A percentile compares a stretch with the other conserved stretches of the same genome.
Conservation (phyloP, 352 stramenopile species). For the Elongisporangium prolatum region DNA sequence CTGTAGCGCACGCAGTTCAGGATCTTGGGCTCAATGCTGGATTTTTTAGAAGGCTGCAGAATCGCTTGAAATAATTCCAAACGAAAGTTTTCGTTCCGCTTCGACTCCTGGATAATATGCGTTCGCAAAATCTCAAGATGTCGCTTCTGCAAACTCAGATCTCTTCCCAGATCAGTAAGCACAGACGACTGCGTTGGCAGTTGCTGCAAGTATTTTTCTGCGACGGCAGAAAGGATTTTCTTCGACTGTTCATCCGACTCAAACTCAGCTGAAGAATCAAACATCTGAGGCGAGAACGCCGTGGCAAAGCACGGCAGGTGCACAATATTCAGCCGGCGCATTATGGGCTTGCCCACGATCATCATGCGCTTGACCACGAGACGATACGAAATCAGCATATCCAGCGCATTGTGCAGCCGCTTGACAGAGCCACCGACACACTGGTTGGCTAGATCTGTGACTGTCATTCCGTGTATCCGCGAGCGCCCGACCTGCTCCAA, state of each 20-base stretch:
- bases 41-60: conserved; percentile 48
- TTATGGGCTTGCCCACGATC: conserved; percentile 53
- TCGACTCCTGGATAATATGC: conserved; percentile 67
- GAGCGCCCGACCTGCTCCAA: conserved; percentile 55
- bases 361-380: conserved; percentile 82
- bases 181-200: conserved; percentile 59
- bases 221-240: conserved; percentile 47
- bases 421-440: conserved; percentile 47
- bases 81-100: conserved; percentile 47
- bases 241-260: conserved; percentile 81
- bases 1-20: conserved; percentile 80
- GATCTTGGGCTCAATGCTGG: conserved; percentile 61
- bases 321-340: conserved; percentile 75
- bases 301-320: conserved; percentile 67
- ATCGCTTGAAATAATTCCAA: conserved; percentile 77
- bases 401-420: conserved; percentile 66
- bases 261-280: conserved; percentile 65
- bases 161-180: conserved; percentile 60
- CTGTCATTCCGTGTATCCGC: conserved; percentile 46
- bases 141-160: conserved; percentile 63
- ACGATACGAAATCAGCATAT: conserved; percentile 74
- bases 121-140: conserved; percentile 60
- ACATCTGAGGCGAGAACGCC: conserved; percentile 60
- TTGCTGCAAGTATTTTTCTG: conserved; percentile 54
- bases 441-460: conserved; percentile 36